Percentiles rank a stretch among this genome's conserved stretches.
Conservation (phyloP, 139 green algal genomes). For the Ettlia oleoabundans region DNA sequence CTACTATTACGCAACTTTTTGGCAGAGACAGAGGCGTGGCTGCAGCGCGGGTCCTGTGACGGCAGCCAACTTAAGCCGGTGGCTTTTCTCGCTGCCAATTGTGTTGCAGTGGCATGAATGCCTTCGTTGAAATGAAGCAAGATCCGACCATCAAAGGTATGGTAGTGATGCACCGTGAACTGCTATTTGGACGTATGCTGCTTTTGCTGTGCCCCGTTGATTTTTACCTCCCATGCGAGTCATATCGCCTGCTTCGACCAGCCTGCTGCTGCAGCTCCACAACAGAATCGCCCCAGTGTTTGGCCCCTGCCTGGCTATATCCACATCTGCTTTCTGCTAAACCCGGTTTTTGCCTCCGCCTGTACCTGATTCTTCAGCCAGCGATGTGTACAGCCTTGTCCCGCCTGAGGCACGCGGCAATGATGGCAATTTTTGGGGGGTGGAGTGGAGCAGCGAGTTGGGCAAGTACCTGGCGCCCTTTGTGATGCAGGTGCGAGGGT, state of each 20-base stretch:
- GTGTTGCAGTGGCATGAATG: conserved; percentile 29
- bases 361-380: not conserved
- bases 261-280: not conserved
- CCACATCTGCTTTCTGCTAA: not conserved
- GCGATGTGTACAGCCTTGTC: conserved; percentile 36
- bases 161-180: too few species aligned
- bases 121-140: not conserved
- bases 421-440: conserved; percentile 45
- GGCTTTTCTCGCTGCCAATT: not conserved
- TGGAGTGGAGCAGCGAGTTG: conserved; percentile 8
- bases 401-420: conserved; percentile 1
- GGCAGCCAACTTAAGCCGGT: not conserved
- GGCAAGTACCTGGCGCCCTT: conserved; percentile 39
- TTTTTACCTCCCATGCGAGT: too few species aligned
- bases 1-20: too few species aligned
- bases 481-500: conserved; percentile 41
- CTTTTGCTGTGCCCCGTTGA: too few species aligned
- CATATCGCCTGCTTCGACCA: too few species aligned
- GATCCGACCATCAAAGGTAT: not conserved
- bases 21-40: too few species aligned
- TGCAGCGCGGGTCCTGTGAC: too few species aligned
- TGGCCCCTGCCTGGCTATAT: too few species aligned
- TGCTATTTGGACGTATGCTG: too few species aligned
- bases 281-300: too few species aligned
- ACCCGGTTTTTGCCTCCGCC: not conserved